Evolutionary conservation across 208 protist genomes (phyloP).

Genomic region (Trypanosoma conorhini): DNA sequence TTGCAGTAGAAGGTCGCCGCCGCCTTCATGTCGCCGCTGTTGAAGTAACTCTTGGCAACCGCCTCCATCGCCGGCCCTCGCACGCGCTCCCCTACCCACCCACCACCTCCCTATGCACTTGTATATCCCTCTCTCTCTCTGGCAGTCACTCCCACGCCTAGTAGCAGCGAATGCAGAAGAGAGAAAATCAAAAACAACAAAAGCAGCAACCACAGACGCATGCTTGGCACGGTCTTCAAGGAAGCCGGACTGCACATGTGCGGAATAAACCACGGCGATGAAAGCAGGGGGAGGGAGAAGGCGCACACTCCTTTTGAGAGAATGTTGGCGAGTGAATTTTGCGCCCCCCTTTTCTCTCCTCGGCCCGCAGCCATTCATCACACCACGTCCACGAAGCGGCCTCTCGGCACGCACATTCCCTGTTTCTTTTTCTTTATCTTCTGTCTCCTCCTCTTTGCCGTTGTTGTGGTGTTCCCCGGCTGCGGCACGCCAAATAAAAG

Average conservation of each 20-base stretch:
- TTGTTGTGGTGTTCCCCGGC: neutral
- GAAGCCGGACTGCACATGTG: neutral
- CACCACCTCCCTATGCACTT: neutral
- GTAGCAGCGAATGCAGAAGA: neutral
- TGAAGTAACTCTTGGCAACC: constrained; percentile 65
- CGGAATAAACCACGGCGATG: neutral
- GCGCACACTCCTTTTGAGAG: neutral
- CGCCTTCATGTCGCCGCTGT: constrained; percentile 66
- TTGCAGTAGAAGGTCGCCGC: constrained; percentile 76
- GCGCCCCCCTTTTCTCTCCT: neutral
- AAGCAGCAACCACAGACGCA: neutral
- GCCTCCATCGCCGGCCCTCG: constrained; percentile 52
- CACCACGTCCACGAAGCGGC: too few species aligned
- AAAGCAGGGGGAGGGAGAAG: neutral
- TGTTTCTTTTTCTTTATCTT: constrained; percentile 1
- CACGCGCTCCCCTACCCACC: neutral
- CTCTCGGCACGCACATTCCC: neutral
- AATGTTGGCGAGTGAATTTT: neutral
- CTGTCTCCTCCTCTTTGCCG: neutral
- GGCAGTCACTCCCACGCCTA: neutral
- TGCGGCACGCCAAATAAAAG: too few species aligned
- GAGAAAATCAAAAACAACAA: neutral
- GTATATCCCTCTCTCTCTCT: neutral
- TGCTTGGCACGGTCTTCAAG: neutral
- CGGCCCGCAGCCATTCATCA: too few species aligned